Evolutionary conservation across 2,329 filamentous ascomycete genomes (phyloP).

Genomic region (Cladophialophora exuberans): DNA sequence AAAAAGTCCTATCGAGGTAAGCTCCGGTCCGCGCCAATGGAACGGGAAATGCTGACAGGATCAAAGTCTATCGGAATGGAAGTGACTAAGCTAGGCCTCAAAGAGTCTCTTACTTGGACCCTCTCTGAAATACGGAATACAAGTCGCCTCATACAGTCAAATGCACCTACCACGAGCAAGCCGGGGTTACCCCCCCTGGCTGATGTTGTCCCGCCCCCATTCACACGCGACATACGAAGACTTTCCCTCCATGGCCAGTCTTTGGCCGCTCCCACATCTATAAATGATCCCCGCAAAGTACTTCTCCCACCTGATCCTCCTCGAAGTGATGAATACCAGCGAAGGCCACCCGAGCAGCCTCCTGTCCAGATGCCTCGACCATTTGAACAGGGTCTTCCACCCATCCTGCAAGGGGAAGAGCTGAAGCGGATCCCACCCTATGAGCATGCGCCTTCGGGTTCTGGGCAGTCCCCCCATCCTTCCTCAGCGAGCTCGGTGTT

Average conservation of each 20-base stretch:
- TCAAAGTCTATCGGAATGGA: constrained; percentile 18
- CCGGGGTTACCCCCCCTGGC: constrained; percentile 25
- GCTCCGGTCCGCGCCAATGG: constrained; percentile 6
- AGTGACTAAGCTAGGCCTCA: constrained; percentile 30
- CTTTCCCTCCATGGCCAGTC: constrained; percentile 18
- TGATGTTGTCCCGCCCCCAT: constrained; percentile 24
- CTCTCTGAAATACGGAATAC: constrained; percentile 25
- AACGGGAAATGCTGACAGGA: constrained; percentile 22
- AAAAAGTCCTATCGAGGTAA: constrained; percentile 23
- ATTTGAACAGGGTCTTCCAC: constrained; percentile 35
- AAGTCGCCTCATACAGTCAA: constrained; percentile 21
- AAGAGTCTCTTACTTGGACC: constrained; percentile 28
- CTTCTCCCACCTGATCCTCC: constrained; percentile 18
- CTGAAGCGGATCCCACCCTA: constrained; percentile 18
- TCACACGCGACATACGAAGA: constrained; percentile 19
- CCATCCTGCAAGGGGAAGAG: constrained; percentile 26
- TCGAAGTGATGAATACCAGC: constrained; percentile 22
- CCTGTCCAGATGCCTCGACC: constrained; percentile 21
- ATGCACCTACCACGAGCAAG: constrained; percentile 18
- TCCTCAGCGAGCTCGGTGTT: constrained; percentile 27
- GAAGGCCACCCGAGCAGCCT: constrained; percentile 18
- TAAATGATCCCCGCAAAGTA: constrained; percentile 24
- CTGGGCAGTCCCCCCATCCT: constrained; percentile 25
- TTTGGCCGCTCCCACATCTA: constrained; percentile 15
- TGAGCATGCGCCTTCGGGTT: constrained; percentile 20